phyloP scores from a whole-genome alignment of 1,284 basidiomycete species.

The Hymenochaete sp. region DNA sequence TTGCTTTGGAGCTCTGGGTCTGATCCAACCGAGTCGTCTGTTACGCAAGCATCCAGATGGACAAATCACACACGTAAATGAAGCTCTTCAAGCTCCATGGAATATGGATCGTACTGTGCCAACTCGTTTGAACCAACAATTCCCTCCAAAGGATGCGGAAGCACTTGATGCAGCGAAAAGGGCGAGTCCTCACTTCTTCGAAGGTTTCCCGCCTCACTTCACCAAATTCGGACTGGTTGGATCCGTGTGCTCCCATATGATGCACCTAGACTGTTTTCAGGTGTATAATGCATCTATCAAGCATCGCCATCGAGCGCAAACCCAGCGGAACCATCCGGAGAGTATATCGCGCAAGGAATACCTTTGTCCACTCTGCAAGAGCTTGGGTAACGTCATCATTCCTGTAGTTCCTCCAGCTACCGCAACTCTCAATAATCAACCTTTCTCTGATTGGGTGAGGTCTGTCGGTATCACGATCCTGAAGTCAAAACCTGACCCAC shows the following conservation, averaged over 20 bases:
- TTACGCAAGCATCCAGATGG: constrained; percentile 74
- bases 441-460: constrained; percentile 76
- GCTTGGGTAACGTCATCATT: constrained; percentile 88
- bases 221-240: constrained; percentile 81
- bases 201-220: constrained; percentile 64
- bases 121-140: constrained; percentile 28
- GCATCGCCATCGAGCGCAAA: constrained; percentile 82
- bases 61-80: constrained; percentile 62
- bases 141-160: constrained; percentile 48
- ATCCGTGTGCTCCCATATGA: constrained; percentile 93
- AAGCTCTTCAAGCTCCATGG: constrained; percentile 56
- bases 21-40: constrained; percentile 84
- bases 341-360: constrained; percentile 88
- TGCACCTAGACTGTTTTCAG: constrained; percentile 94
- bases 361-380: constrained; percentile 98
- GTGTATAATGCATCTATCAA: constrained; percentile 84
- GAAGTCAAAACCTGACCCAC: constrained; percentile 65
- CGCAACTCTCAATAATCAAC: constrained; percentile 41
- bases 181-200: constrained; percentile 45
- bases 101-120: constrained; percentile 55
- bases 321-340: constrained; percentile 92
- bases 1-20: constrained; percentile 86
- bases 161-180: constrained; percentile 39
- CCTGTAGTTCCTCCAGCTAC: constrained; percentile 56
- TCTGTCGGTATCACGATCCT: constrained; percentile 72